Base-by-base conservation (phyloP, 1,139 yeast species). In the Diutina catenulata region DNA sequence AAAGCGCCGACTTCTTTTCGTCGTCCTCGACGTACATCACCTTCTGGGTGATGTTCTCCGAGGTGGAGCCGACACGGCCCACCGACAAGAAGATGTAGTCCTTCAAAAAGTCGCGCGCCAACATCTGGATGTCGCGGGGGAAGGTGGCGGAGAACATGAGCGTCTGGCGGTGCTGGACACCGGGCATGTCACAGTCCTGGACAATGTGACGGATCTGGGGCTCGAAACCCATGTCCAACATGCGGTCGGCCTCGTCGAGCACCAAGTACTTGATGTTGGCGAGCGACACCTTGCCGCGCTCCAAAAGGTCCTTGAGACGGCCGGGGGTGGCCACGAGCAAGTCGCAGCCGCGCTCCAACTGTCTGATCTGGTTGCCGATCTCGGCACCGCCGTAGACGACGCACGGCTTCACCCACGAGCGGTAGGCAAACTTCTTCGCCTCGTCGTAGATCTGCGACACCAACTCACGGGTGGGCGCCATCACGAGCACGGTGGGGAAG, bases 221-320 rank as follows among this genome's bases (percentile, higher is more conserved):
- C 71, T 91, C 98, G 68, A 91, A 91, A 74, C 98, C 98, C 98
- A 91, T 91, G 79, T 91, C 98, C 68, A 91, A 78, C 98, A 91
- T 91, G 73, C 98, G 84, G 68, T 91, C 98, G 57, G 98, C 98
- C 74, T 91, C 98, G 66, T 91, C 98, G 49, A 91, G 74, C 38
- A 91, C 97, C 59, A 91, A 74, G 65, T 86, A 91, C 63, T 83
- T 86, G 64, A 91, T 87, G 67, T 84, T 86, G 48, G 76, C 73
- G 55, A 91, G 72, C 35, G 96, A 87, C 49, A 91, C 84, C 56
- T 79, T 73, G 55, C 97, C 96, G 69, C 96, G 82, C 68, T 87
- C 96, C 50, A 91, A 70, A 61, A 91, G 72, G 65, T 91, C 98
- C 59, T 81, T 91, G 60, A 91, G 76, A 74, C 98, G 93, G 72